phyloP scores from a whole-genome alignment of 441 rosid genomes.

The Isatis lusitanica region DNA sequence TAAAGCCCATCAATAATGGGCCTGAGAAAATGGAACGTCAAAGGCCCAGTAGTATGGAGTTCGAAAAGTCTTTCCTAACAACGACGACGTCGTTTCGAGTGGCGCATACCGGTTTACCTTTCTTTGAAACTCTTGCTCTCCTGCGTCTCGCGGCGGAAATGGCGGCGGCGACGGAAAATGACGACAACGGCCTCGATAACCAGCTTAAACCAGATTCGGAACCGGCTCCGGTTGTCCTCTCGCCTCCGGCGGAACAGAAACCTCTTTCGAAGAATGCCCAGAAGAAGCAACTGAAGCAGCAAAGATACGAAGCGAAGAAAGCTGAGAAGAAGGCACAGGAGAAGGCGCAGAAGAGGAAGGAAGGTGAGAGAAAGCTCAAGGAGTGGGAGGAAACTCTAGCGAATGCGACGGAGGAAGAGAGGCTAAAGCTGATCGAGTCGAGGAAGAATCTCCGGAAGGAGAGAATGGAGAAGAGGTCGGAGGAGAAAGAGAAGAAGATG shows the following conservation, averaged over 20 bases:
- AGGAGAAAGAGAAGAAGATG: conserved; percentile 61
- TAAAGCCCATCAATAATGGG: background rate
- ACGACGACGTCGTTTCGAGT: background rate
- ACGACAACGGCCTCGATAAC: conserved; percentile 23
- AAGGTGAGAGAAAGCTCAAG: conserved; percentile 66
- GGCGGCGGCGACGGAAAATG: conserved; percentile 40
- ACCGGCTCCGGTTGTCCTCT: background rate
- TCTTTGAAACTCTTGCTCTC: background rate
- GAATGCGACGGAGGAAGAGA: conserved; percentile 62
- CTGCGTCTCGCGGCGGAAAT: conserved; percentile 21
- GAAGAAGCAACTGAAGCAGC: conserved; percentile 79
- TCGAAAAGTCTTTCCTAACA: background rate
- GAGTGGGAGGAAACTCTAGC: conserved; percentile 81
- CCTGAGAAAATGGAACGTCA: background rate
- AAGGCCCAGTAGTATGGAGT: background rate
- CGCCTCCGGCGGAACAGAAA: conserved; percentile 15
- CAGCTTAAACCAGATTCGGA: conserved; percentile 19
- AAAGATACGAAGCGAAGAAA: conserved; percentile 69
- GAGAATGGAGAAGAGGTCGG: conserved; percentile 72
- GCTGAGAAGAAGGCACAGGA: conserved; percentile 78
- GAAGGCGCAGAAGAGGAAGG: conserved; percentile 70
- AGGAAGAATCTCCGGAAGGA: conserved; percentile 61
- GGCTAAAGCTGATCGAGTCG: conserved; percentile 59
- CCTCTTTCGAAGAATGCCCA: conserved; percentile 69
- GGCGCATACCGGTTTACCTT: background rate